A percentile compares a stretch with the other conserved stretches of the same genome.
Conservation (phyloP, 805 yeast genomes). For the Diddensiella caesifluorescens region DNA sequence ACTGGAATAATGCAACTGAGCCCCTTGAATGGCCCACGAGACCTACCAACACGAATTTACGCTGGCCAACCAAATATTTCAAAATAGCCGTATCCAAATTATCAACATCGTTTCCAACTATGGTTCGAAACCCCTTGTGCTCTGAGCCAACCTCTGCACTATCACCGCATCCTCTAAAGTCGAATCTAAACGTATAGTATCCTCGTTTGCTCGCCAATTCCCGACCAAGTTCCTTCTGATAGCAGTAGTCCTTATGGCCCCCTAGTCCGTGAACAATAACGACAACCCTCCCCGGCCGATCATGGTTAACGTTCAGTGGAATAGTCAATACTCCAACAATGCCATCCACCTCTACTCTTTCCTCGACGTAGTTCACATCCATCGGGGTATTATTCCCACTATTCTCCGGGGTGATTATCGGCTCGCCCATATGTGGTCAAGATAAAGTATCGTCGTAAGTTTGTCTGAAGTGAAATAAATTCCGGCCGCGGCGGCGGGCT, state of each 20-base stretch:
- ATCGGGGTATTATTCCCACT: too few relatives aligned
- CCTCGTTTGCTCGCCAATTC: constrained; percentile 55
- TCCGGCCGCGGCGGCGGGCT: too few relatives aligned
- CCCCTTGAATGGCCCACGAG: constrained; percentile 82
- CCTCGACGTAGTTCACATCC: too few relatives aligned
- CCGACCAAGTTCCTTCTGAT: constrained; percentile 59
- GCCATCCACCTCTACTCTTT: constrained; percentile 1
- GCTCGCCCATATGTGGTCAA: too few relatives aligned
- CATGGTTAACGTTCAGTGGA: constrained; percentile 12
- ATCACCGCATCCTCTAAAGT: constrained; percentile 80
- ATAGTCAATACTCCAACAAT: constrained; percentile 15
- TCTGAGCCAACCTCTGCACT: constrained; percentile 48
- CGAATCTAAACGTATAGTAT: constrained; percentile 64
- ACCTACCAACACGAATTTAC: constrained; percentile 44
- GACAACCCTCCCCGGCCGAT: constrained; percentile 36
- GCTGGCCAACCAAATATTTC: constrained; percentile 28
- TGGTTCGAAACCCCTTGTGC: constrained; percentile 22
- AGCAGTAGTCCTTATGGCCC: constrained; percentile 78
- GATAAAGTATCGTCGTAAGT: too few relatives aligned
- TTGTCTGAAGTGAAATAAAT: too few relatives aligned
- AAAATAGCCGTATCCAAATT: constrained; percentile 42
- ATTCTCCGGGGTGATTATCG: too few relatives aligned
- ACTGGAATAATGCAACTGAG: constrained; percentile 63
- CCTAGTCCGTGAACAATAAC: constrained; percentile 78
- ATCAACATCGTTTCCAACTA: constrained; percentile 56